Conservation (phyloP, 2,329 filamentous ascomycete species). For the Phaeophleospora eucalypticola region DNA sequence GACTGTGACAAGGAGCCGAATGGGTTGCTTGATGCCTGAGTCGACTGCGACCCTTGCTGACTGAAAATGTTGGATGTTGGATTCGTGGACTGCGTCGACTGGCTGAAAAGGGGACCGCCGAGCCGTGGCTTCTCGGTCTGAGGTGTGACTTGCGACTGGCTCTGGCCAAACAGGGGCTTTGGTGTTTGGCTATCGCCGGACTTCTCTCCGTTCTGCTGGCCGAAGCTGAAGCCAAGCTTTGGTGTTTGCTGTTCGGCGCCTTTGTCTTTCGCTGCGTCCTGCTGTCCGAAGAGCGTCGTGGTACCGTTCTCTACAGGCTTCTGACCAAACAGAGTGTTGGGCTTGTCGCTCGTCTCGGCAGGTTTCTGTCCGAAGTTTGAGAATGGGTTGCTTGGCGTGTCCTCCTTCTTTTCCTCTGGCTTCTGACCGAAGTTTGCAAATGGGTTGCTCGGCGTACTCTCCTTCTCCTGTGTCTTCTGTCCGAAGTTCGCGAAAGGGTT, state of each 20-base stretch:
- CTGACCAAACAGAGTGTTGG: background rate
- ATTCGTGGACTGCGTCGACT: background rate
- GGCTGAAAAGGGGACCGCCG: background rate
- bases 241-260: background rate
- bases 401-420: slow-evolving; percentile 2
- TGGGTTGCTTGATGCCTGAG: slow-evolving; percentile 9
- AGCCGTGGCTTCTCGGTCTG: background rate
- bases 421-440: slow-evolving; percentile 6
- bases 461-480: slow-evolving; percentile 2
- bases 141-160: background rate
- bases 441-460: background rate
- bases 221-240: background rate
- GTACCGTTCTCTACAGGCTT: background rate
- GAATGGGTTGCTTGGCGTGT: background rate
- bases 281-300: background rate
- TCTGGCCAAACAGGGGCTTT: slow-evolving; percentile 1
- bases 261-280: background rate
- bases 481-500: slow-evolving; percentile 3
- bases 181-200: slow-evolving; percentile 1
- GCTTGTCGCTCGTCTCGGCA: background rate
- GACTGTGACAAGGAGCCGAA: slow-evolving; percentile 6
- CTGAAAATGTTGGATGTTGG: background rate
- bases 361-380: slow-evolving; percentile 3
- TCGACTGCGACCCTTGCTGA: slow-evolving; percentile 1
- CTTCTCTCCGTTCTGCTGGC: slow-evolving; percentile 2